Percentiles rank a stretch among this genome's conserved stretches.
These are phyloP conservation scores for Alternaria panax DNA, from an alignment of 2,329 filamentous ascomycete species.

Conservation along the genomic window DNA sequence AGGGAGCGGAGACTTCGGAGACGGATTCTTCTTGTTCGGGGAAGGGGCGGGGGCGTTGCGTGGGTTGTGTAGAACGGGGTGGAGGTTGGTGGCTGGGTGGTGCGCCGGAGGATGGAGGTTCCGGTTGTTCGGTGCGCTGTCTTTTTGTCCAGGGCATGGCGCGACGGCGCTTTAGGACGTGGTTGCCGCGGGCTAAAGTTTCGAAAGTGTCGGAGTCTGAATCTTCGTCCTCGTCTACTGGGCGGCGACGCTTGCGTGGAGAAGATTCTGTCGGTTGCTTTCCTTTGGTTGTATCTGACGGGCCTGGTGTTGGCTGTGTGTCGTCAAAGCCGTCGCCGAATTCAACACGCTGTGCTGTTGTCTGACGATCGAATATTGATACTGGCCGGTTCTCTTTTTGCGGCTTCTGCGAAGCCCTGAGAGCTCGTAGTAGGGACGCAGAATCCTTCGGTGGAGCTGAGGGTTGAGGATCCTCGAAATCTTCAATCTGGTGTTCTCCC, in stretches of 20 bases:
- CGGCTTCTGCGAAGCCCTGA: conserved; percentile 27
- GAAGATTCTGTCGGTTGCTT: conserved; percentile 38
- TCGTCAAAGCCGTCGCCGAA: conserved; percentile 50
- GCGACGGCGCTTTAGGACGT: conserved; percentile 46
- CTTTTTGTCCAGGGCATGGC: conserved; percentile 44
- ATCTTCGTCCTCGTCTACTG: conserved; percentile 38
- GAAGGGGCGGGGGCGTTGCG: background rate
- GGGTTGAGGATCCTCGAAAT: conserved; percentile 12
- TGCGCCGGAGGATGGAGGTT: conserved; percentile 27
- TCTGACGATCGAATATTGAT: conserved; percentile 53
- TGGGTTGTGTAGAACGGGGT: background rate
- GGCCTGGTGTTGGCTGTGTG: conserved; percentile 33
- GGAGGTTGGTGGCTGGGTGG: conserved; percentile 43
- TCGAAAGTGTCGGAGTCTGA: conserved; percentile 57
- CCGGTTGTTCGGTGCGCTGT: conserved; percentile 23
- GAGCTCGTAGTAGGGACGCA: conserved; percentile 27
- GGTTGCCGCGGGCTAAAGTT: conserved; percentile 44
- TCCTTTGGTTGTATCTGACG: conserved; percentile 31
- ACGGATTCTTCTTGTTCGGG: conserved; percentile 27
- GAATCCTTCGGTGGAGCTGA: conserved; percentile 32
- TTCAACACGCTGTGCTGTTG: conserved; percentile 47
- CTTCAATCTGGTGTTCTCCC: background rate
- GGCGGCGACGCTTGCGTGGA: conserved; percentile 35
- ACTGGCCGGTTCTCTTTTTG: conserved; percentile 47
- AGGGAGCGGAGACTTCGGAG: conserved; percentile 35